Evolutionary conservation across 2,329 filamentous ascomycete species (phyloP), one percentile per base, ranked within the genome.

Genomic region (Microcyclospora tardicrescens): DNA sequence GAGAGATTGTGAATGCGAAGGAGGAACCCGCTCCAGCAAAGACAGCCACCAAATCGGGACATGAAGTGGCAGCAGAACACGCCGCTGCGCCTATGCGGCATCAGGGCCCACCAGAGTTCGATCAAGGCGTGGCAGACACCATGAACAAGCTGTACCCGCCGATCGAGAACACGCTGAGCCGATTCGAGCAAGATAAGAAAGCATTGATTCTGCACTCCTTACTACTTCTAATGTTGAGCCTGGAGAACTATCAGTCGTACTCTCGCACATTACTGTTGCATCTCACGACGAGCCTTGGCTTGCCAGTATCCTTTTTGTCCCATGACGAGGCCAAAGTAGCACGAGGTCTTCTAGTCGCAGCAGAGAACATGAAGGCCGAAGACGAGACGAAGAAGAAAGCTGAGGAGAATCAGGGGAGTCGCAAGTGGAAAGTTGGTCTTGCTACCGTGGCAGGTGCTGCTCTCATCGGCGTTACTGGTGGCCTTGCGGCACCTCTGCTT

Each of bases 391-490:
- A 81, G 53, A 82, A 81, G 56, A 76, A 80, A 38, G 72, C 66
- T 0, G 79, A 85, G 39, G 76, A 83, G 43, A 75, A 71, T 32
- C 77, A 76, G 45, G 64, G 66, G n/a, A 61, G 72, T 13, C 71
- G 79, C 33, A 78, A 79, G 56, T 83, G 78, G 74, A 86, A 86
- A 56, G 85, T 95, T 14, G 85, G 87, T 0, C 68, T 95, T 16
- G 89, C 87, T 0, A 84, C 82, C 8, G 84, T 93, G 0, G 86
- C 84, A 0, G 89, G 89, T 10, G 89, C 89, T 1, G 84, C 83
- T 0, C 66, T 94, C 1, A 87, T 95, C n/a, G 78, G 78, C 9
- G 74, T 83, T 3, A 94, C 86, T 0, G 81, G 81, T 19, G 81
- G 81, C 27, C 72, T 95, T 9, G 81, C 84, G 8, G 77, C 81